Evolutionary conservation across 164 flowering plant species (phyloP).

Genomic region (Annona squamosa): DNA sequence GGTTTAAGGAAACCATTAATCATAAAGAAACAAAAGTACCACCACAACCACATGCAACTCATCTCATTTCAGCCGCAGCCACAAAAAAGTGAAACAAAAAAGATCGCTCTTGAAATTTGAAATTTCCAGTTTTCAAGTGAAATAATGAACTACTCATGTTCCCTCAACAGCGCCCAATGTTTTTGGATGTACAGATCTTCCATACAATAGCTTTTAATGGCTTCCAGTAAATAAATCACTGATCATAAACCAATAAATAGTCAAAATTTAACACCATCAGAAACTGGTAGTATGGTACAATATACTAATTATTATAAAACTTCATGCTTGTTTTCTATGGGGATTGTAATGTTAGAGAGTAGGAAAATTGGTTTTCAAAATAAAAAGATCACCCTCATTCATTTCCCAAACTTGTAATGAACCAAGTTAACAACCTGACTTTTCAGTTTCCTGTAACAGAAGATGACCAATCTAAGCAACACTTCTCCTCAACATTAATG

Average conservation of each 20-base stretch:
- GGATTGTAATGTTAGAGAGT: not conserved
- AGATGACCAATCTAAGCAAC: not conserved
- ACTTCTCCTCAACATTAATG: not conserved
- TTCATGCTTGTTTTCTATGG: not conserved
- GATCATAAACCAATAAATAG: no score
- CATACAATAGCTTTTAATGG: not conserved
- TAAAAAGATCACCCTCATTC: not conserved
- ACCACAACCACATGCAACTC: not conserved
- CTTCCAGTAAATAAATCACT: not conserved
- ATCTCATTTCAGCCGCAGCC: not conserved
- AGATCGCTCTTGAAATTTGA: not conserved
- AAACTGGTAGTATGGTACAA: no score
- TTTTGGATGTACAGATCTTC: not conserved
- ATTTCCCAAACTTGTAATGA: not conserved
- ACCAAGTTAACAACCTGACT: not conserved
- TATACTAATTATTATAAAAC: no score
- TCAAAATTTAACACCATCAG: no score
- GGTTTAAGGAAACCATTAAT: conserved; percentile 41
- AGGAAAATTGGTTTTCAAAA: not conserved
- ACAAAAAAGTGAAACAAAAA: not conserved
- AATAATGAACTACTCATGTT: not conserved
- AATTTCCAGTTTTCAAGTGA: not conserved
- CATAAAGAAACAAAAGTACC: conserved; percentile 3
- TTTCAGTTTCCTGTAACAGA: not conserved
- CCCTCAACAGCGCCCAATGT: not conserved